phyloP scores from a whole-genome alignment of 2,329 filamentous ascomycete species.

The Phoma sp. region DNA sequence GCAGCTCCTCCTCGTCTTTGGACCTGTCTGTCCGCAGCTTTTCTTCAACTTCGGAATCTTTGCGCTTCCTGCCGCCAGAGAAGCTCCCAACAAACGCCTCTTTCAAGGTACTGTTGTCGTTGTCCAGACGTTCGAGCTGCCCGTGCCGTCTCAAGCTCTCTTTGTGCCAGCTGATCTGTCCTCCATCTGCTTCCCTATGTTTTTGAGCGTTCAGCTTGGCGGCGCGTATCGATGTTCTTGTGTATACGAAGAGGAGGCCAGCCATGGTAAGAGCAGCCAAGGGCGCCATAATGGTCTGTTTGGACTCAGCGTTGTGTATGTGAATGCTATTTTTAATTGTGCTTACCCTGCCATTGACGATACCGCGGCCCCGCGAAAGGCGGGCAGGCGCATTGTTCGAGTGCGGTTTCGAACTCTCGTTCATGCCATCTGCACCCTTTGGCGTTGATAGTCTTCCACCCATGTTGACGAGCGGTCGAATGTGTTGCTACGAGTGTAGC shows the following conservation, averaged over 20 bases:
- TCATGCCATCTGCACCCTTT: slow-evolving; percentile 51
- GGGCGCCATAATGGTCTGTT: slow-evolving; percentile 62
- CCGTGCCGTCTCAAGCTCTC: slow-evolving; percentile 63
- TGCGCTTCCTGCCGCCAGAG: slow-evolving; percentile 38
- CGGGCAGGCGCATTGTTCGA: slow-evolving; percentile 41
- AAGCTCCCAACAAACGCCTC: slow-evolving; percentile 43
- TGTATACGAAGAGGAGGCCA: slow-evolving; percentile 65
- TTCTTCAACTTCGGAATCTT: slow-evolving; percentile 29
- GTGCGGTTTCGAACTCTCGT: slow-evolving; percentile 49
- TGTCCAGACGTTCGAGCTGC: slow-evolving; percentile 53
- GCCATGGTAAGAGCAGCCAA: slow-evolving; percentile 70
- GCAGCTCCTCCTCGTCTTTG: slow-evolving; percentile 48
- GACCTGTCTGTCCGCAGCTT: slow-evolving; percentile 40
- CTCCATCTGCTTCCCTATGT: slow-evolving; percentile 64
- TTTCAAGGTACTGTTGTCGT: slow-evolving; percentile 40
- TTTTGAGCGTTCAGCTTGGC: slow-evolving; percentile 70
- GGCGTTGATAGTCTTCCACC: slow-evolving; percentile 56
- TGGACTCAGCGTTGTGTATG: background rate
- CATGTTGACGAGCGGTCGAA: slow-evolving; percentile 39
- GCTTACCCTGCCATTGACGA: slow-evolving; percentile 46
- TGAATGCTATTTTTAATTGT: background rate
- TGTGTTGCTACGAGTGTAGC: background rate
- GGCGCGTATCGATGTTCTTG: slow-evolving; percentile 68
- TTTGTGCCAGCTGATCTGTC: slow-evolving; percentile 61
- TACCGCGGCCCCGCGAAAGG: slow-evolving; percentile 37